phyloP scores from a whole-genome alignment of 23 red algal species.

The Gracilariopsis chorda region DNA sequence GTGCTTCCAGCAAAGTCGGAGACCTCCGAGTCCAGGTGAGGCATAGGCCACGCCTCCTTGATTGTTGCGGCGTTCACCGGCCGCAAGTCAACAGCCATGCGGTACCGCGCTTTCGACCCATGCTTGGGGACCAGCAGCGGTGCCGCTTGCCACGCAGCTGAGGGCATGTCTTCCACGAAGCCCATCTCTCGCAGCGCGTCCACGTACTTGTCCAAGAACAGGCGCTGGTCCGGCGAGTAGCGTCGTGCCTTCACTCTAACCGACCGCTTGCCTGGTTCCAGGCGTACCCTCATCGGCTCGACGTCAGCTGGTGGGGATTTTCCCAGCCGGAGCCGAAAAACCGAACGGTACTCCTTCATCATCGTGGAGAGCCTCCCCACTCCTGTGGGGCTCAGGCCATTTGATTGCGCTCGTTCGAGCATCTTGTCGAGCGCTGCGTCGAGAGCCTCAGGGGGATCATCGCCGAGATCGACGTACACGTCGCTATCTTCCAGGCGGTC shows the following conservation, averaged over 20 bases:
- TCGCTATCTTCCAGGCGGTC: background rate
- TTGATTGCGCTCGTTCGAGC: background rate
- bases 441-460: background rate
- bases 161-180: background rate
- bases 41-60: slow-evolving; percentile 27
- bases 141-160: slow-evolving; percentile 14
- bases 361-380: background rate
- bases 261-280: background rate
- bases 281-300: background rate
- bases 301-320: background rate
- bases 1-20: slow-evolving; percentile 16
- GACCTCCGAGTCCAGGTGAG: slow-evolving; percentile 31
- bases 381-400: background rate
- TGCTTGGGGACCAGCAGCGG: slow-evolving; percentile 23
- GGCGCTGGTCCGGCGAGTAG: background rate
- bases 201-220: slow-evolving; percentile 14
- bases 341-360: background rate
- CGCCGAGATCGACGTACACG: background rate
- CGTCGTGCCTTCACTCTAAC: background rate
- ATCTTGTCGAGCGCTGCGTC: background rate
- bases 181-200: background rate
- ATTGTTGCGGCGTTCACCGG: slow-evolving; percentile 17
- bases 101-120: background rate
- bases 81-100: background rate
- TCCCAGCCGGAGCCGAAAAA: background rate